A percentile compares a stretch with the other conserved stretches of the same genome.
These are phyloP conservation scores for Dipodascopsis uninucleata DNA, from an alignment of 805 yeast species.

Conservation along the genomic window DNA sequence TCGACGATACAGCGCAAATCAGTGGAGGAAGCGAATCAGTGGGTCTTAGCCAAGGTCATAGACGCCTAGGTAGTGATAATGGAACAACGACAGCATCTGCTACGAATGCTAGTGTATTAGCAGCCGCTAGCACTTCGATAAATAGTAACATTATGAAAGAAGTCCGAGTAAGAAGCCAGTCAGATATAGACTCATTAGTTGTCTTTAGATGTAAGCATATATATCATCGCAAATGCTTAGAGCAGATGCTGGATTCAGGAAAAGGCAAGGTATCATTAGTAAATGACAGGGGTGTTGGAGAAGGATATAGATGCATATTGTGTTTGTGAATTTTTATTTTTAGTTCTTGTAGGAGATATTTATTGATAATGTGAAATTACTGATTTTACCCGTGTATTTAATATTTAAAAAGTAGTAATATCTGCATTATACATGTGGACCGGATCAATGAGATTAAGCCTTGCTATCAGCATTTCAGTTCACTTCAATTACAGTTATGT, in stretches of 20 bases:
- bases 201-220: conserved; percentile 28
- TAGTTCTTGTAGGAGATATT: too few relatives aligned
- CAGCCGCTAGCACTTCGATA: neutral
- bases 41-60: too few relatives aligned
- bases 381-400: too few relatives aligned
- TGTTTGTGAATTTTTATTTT: conserved; percentile 4
- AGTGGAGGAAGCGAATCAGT: neutral
- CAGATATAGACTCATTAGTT: conserved; percentile 25
- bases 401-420: too few relatives aligned
- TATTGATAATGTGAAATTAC: too few relatives aligned
- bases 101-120: neutral
- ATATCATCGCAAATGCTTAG: conserved; percentile 27
- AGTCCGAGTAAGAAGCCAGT: neutral
- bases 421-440: too few relatives aligned
- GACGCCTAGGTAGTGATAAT: too few relatives aligned
- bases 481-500: too few relatives aligned
- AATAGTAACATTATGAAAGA: too few relatives aligned
- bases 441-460: too few relatives aligned
- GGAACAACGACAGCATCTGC: too few relatives aligned
- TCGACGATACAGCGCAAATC: neutral
- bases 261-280: conserved; percentile 5
- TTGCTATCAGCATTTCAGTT: too few relatives aligned
- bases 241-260: conserved; percentile 15
- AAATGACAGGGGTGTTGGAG: conserved; percentile 15
- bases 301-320: conserved; percentile 22